Evolutionary conservation across 1,139 yeast species (phyloP).

Genomic region (Suhomyces panamericanus): DNA sequence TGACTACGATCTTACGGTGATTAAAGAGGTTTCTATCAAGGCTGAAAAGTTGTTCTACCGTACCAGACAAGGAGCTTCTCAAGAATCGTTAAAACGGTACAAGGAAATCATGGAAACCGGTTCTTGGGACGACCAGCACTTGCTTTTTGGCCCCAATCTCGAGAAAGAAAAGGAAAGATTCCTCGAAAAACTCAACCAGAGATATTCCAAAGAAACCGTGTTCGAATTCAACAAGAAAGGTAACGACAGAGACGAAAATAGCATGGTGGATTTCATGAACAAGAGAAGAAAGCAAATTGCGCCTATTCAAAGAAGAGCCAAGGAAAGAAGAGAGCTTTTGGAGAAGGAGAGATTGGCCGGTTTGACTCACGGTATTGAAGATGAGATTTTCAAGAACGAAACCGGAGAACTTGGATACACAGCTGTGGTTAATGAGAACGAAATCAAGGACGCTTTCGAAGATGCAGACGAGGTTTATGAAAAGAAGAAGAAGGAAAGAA

Average conservation of each 20-base stretch:
- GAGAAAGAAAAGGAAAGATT: slow-evolving; percentile 77
- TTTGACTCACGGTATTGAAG: slow-evolving; percentile 68
- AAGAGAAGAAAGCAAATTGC: slow-evolving; percentile 85
- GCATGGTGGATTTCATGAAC: slow-evolving; percentile 79
- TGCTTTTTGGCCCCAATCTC: slow-evolving; percentile 68
- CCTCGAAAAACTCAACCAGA: slow-evolving; percentile 65
- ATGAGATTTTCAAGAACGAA: slow-evolving; percentile 59
- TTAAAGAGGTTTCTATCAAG: slow-evolving; percentile 72
- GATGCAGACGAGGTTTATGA: slow-evolving; percentile 57
- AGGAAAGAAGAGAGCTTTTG: slow-evolving; percentile 64
- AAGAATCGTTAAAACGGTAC: slow-evolving; percentile 79
- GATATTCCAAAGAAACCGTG: slow-evolving; percentile 82
- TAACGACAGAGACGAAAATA: slow-evolving; percentile 54
- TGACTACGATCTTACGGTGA: slow-evolving; percentile 67
- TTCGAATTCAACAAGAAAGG: slow-evolving; percentile 75
- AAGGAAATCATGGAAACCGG: slow-evolving; percentile 76
- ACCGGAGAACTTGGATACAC: slow-evolving; percentile 57
- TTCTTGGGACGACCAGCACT: slow-evolving; percentile 83
- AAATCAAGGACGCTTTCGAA: slow-evolving; percentile 28
- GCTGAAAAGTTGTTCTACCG: slow-evolving; percentile 88
- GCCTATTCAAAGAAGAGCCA: slow-evolving; percentile 77
- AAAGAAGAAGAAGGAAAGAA: slow-evolving; percentile 31
- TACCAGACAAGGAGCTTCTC: slow-evolving; percentile 84
- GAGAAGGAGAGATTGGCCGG: slow-evolving; percentile 81
- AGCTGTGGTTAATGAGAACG: slow-evolving; percentile 42